A percentile compares a stretch with the other conserved stretches of the same genome.
Evolutionary conservation across 306 rosid genomes (phyloP).

Genomic region (Ormosia emarginata): DNA sequence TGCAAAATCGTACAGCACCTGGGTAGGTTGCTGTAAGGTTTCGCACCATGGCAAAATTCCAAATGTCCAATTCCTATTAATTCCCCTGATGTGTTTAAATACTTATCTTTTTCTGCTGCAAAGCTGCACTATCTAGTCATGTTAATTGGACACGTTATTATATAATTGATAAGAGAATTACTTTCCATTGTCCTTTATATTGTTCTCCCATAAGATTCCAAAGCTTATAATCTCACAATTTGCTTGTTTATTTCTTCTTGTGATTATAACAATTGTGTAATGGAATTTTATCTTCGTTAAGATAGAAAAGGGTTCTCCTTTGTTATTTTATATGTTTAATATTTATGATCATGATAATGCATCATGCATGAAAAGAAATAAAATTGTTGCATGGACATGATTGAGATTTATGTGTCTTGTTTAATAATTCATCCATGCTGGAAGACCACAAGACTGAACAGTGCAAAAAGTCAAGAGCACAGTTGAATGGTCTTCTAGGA

Average conservation of each 20-base stretch:
- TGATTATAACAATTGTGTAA: not conserved
- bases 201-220: constrained; percentile 27
- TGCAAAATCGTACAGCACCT: not conserved
- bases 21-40: not conserved
- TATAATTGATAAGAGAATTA: not conserved
- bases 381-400: constrained; percentile 22
- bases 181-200: constrained; percentile 11
- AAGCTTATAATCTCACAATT: not conserved
- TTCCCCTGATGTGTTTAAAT: constrained; percentile 43
- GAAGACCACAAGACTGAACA: constrained; percentile 13
- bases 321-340: not conserved
- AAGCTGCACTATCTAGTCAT: not conserved
- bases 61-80: constrained; percentile 17
- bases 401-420: not conserved
- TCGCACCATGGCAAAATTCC: constrained; percentile 15
- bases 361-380: not conserved
- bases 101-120: constrained; percentile 15
- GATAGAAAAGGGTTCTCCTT: not conserved
- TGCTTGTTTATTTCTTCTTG: not conserved
- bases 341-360: not conserved
- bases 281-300: not conserved
- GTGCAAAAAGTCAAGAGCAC: constrained; percentile 42
- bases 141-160: constrained; percentile 16
- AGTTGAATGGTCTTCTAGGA: constrained; percentile 36
- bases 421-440: not conserved